Evolutionary conservation across 345 rosid species (phyloP).

Genomic region (Lepidium didymum): DNA sequence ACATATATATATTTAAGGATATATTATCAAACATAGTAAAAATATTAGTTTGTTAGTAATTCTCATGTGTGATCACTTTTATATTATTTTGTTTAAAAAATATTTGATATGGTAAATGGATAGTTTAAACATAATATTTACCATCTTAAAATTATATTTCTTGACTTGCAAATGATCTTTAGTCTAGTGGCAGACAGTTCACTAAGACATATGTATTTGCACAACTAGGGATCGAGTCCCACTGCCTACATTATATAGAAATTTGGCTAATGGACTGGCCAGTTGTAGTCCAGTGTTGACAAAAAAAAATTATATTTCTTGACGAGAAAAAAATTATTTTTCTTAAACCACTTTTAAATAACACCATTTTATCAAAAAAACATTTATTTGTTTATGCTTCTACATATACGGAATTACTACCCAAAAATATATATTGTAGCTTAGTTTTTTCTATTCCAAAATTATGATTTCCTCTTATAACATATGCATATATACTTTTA

Average conservation of each 20-base stretch:
- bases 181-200: too few relatives aligned
- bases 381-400: background rate
- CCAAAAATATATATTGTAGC: background rate
- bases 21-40: background rate
- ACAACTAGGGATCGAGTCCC: too few relatives aligned
- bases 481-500: constrained; percentile 8
- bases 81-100: background rate
- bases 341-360: too few relatives aligned
- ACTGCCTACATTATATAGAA: too few relatives aligned
- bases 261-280: too few relatives aligned
- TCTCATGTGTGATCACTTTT: background rate
- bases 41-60: background rate
- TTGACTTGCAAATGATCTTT: too few relatives aligned
- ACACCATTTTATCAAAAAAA: background rate
- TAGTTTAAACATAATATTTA: too few relatives aligned
- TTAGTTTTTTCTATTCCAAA: background rate
- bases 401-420: background rate
- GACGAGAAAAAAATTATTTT: too few relatives aligned
- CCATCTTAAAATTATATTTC: too few relatives aligned
- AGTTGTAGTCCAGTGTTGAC: too few relatives aligned
- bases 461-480: background rate
- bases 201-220: too few relatives aligned
- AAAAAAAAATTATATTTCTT: too few relatives aligned
- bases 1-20: background rate
- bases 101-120: background rate